These are phyloP conservation scores for Torulaspora quercuum DNA, from an alignment of 805 yeast species.

Conservation along the genomic window DNA sequence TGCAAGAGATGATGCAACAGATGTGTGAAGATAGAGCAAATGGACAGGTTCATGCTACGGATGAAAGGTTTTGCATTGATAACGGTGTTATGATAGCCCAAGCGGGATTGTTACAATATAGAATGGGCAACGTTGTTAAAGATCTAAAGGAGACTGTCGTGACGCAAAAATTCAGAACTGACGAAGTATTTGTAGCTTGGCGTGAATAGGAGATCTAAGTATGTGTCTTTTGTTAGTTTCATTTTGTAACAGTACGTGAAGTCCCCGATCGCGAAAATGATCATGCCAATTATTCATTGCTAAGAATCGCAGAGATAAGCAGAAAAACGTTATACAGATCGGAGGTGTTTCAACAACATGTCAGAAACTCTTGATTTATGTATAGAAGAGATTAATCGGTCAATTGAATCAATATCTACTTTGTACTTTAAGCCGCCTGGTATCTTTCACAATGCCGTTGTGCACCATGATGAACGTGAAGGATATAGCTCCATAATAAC, in stretches of 20 bases:
- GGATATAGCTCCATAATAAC: slow-evolving; percentile 41
- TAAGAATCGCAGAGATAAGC: background rate
- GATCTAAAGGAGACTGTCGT: slow-evolving; percentile 71
- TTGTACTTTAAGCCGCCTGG: slow-evolving; percentile 56
- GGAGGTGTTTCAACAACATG: slow-evolving; percentile 15
- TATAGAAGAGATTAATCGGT: slow-evolving; percentile 38
- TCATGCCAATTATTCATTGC: background rate
- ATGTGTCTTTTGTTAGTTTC: slow-evolving; percentile 3
- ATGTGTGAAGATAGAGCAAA: slow-evolving; percentile 83
- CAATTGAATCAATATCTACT: slow-evolving; percentile 41
- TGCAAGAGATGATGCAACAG: slow-evolving; percentile 94
- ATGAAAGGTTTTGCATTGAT: slow-evolving; percentile 94
- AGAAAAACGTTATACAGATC: background rate
- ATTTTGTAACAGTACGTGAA: too few species aligned
- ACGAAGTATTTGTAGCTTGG: slow-evolving; percentile 89
- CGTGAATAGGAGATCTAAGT: slow-evolving; percentile 53
- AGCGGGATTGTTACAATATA: slow-evolving; percentile 82
- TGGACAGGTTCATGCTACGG: slow-evolving; percentile 91
- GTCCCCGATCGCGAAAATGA: background rate
- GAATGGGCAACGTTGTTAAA: slow-evolving; percentile 67
- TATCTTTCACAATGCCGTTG: slow-evolving; percentile 60
- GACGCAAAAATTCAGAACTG: slow-evolving; percentile 91
- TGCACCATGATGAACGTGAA: slow-evolving; percentile 30
- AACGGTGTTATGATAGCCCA: slow-evolving; percentile 99
- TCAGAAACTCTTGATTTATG: slow-evolving; percentile 32